phyloP scores from a whole-genome alignment of 2,329 filamentous ascomycete species.

The Pseudomassariella vexata region DNA sequence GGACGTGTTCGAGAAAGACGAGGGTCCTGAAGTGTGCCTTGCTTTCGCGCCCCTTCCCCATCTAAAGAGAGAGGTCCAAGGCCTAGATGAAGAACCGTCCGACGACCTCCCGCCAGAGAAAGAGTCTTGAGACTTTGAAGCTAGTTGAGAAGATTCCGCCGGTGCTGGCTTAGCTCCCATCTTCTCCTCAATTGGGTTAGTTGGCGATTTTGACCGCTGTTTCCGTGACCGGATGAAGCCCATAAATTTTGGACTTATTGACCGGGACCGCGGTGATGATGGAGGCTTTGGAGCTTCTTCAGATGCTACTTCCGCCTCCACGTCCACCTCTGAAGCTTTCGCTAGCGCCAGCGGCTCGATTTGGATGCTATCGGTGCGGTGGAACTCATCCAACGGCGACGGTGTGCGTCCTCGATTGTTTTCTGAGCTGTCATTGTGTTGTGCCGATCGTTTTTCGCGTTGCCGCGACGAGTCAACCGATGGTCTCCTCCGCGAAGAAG shows the following conservation, averaged over 20 bases:
- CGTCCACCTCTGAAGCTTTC: slow-evolving; percentile 6
- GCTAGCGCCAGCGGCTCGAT: slow-evolving; percentile 16
- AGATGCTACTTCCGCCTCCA: no score
- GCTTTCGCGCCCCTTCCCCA: slow-evolving; percentile 50
- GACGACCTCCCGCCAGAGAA: slow-evolving; percentile 49
- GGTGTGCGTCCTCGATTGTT: slow-evolving; percentile 13
- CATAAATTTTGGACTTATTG: slow-evolving; percentile 27
- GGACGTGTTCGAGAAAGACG: slow-evolving; percentile 89
- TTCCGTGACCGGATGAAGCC: slow-evolving; percentile 39
- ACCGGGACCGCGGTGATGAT: slow-evolving; percentile 12
- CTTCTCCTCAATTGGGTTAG: slow-evolving; percentile 33
- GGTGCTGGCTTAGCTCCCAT: slow-evolving; percentile 23
- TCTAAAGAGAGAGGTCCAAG: slow-evolving; percentile 72
- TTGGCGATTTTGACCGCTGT: slow-evolving; percentile 44
- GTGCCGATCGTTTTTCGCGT: slow-evolving; percentile 21
- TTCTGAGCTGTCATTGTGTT: slow-evolving; percentile 13
- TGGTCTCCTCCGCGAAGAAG: slow-evolving; percentile 48
- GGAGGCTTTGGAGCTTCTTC: slow-evolving; percentile 11
- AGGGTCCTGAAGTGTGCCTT: slow-evolving; percentile 52
- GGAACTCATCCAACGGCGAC: slow-evolving; percentile 38
- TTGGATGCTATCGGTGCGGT: slow-evolving; percentile 43
- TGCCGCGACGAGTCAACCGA: slow-evolving; percentile 29
- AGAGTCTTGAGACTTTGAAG: slow-evolving; percentile 37
- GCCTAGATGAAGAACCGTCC: slow-evolving; percentile 37
- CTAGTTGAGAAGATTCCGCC: slow-evolving; percentile 18